phyloP scores from a whole-genome alignment of 1,139 yeast species.

The Magnusiomyces paraingens region DNA sequence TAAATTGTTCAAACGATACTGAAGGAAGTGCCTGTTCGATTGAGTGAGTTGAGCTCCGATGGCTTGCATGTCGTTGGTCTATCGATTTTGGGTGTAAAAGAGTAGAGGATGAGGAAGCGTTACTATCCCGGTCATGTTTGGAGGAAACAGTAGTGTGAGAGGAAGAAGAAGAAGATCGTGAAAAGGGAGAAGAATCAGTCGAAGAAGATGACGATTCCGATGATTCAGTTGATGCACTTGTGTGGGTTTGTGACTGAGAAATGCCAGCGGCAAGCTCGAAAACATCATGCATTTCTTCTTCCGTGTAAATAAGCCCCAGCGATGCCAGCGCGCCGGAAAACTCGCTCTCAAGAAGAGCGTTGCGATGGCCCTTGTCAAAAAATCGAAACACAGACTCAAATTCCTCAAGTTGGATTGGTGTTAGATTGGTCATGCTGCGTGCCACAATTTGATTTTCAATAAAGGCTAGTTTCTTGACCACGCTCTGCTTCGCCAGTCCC shows the following conservation, averaged over 20 bases:
- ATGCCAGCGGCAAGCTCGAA: constrained; percentile 26
- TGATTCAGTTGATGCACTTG: neutral
- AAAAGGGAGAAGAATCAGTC: neutral
- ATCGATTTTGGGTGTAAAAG: neutral
- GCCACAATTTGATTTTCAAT: constrained; percentile 39
- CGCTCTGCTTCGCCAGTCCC: constrained; percentile 35
- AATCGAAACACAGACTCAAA: constrained; percentile 39
- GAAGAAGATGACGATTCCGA: constrained; percentile 1
- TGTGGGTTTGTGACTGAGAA: neutral
- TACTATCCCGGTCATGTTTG: neutral
- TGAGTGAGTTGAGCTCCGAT: neutral
- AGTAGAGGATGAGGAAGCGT: neutral
- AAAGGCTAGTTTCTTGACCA: constrained; percentile 36
- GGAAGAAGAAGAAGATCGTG: neutral
- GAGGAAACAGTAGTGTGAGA: constrained; percentile 1
- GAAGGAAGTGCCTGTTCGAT: constrained; percentile 10
- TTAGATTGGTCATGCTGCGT: constrained; percentile 35
- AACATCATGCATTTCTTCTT: constrained; percentile 36
- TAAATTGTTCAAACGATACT: constrained; percentile 37
- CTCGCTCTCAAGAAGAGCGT: constrained; percentile 33
- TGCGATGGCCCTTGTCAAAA: constrained; percentile 35
- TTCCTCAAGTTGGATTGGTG: constrained; percentile 40
- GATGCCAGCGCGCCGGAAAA: constrained; percentile 38
- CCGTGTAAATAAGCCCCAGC: constrained; percentile 35
- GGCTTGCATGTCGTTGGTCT: too few relatives aligned